Evolutionary conservation across 2,329 filamentous ascomycete genomes (phyloP).

Genomic region (Pseudogymnoascus verrucosus): DNA sequence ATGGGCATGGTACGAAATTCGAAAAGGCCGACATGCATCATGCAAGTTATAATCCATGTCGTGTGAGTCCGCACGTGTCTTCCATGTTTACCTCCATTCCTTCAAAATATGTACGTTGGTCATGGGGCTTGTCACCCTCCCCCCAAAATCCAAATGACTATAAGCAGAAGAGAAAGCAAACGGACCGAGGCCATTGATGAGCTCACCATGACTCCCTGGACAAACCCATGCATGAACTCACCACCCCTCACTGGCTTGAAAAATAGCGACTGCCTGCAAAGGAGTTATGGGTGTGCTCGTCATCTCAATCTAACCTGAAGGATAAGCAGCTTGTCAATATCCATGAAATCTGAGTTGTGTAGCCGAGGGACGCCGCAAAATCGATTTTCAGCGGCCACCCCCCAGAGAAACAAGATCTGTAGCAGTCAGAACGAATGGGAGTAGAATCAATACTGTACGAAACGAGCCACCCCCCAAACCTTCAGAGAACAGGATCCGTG

Average conservation of each 20-base stretch:
- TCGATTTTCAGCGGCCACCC: neutral
- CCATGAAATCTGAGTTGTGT: neutral
- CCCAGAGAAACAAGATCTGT: neutral
- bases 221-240: neutral
- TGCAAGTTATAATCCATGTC: neutral
- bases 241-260: neutral
- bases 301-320: neutral
- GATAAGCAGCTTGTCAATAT: neutral
- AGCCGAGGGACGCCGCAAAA: neutral
- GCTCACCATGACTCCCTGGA: neutral
- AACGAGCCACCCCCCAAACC: neutral
- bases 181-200: neutral
- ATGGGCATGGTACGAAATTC: neutral
- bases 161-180: neutral
- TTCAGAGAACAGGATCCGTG: neutral
- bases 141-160: neutral
- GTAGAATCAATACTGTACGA: neutral
- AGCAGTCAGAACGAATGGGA: neutral
- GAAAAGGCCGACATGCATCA: neutral
- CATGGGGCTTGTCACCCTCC: neutral
- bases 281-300: neutral
- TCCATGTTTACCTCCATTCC: neutral
- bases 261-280: neutral
- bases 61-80: neutral
- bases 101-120: neutral